These are phyloP conservation scores for Apiotrichum porosum DNA, from an alignment of 1,284 basidiomycete genomes.

Conservation along the genomic window DNA sequence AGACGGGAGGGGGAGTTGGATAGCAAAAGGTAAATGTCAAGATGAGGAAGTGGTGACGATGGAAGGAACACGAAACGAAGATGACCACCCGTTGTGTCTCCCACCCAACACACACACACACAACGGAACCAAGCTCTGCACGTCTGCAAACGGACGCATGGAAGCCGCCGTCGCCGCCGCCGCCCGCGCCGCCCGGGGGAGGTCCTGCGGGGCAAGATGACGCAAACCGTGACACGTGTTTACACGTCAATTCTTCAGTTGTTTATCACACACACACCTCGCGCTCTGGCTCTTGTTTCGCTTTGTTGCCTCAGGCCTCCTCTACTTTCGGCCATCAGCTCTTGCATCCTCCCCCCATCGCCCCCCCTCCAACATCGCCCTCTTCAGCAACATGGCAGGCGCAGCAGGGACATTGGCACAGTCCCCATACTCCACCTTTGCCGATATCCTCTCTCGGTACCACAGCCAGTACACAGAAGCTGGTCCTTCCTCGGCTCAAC, in stretches of 20 bases:
- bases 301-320: too few species aligned
- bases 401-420: neutral
- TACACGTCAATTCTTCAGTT: too few species aligned
- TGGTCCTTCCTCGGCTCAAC: conserved; percentile 37
- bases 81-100: too few species aligned
- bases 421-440: conserved; percentile 33
- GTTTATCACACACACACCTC: too few species aligned
- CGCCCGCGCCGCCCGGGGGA: too few species aligned
- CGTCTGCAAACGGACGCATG: too few species aligned
- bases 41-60: neutral
- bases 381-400: neutral
- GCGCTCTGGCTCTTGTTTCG: too few species aligned
- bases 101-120: too few species aligned
- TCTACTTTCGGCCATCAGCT: conserved; percentile 7
- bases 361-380: neutral
- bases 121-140: too few species aligned
- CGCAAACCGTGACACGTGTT: too few species aligned
- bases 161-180: too few species aligned
- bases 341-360: neutral
- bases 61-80: neutral
- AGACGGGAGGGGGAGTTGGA: neutral
- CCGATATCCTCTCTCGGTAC: conserved; percentile 34
- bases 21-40: neutral
- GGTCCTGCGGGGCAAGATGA: too few species aligned
- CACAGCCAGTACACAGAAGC: conserved; percentile 38